A percentile compares a stretch with the other conserved stretches of the same genome.
These are phyloP conservation scores for Alternaria dauci DNA, from an alignment of 2,329 filamentous ascomycete genomes.

Conservation along the genomic window DNA sequence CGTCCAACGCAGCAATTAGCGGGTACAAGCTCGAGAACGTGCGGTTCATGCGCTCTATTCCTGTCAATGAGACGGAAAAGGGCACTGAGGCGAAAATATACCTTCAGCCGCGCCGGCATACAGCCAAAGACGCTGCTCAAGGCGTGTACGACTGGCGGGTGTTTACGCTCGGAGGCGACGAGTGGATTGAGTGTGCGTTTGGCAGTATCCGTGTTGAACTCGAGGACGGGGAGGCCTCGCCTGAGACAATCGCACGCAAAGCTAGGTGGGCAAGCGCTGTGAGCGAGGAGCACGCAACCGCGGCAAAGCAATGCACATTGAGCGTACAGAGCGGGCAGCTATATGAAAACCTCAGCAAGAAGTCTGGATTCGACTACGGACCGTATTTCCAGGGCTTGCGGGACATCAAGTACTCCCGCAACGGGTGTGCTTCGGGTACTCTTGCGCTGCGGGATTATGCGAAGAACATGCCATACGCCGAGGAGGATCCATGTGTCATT, in stretches of 20 bases:
- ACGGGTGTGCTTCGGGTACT: constrained; percentile 8
- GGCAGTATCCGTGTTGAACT: constrained; percentile 18
- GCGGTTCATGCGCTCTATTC: constrained; percentile 16
- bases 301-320: constrained; percentile 8
- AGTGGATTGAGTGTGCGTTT: constrained; percentile 17
- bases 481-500: constrained; percentile 6
- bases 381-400: constrained; percentile 21
- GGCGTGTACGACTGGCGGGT: constrained; percentile 15
- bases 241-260: constrained; percentile 6
- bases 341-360: constrained; percentile 14
- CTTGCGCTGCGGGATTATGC: constrained; percentile 11
- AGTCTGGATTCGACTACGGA: constrained; percentile 18
- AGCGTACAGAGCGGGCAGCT: constrained; percentile 15
- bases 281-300: constrained; percentile 5
- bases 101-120: constrained; percentile 14
- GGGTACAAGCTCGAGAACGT: constrained; percentile 21
- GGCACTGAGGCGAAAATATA: constrained; percentile 15
- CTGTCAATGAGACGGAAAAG: constrained; percentile 13
- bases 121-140: constrained; percentile 15
- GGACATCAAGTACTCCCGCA: constrained; percentile 14
- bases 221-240: constrained; percentile 4
- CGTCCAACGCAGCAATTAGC: background rate
- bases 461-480: constrained; percentile 12
- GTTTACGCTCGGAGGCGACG: constrained; percentile 7
- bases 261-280: constrained; percentile 10